phyloP scores from a whole-genome alignment of 176 grass and related monocot genomes.

The Melocanna baccifera region DNA sequence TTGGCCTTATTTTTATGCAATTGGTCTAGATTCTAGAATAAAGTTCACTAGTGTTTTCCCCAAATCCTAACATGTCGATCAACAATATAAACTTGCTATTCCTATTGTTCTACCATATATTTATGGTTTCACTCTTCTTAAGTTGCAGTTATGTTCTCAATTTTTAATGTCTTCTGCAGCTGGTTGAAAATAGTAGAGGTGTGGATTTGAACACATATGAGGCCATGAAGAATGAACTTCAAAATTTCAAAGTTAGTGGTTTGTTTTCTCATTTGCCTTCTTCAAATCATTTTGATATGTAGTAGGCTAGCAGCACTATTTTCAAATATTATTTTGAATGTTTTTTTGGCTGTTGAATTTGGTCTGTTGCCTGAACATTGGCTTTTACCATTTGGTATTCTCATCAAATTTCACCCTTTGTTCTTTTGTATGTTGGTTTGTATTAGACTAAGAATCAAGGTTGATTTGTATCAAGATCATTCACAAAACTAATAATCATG shows the following conservation, averaged over 20 bases:
- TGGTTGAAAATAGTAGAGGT: slow-evolving; percentile 73
- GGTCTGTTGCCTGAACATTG: neutral
- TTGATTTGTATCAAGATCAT: neutral
- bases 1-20: neutral
- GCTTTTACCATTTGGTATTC: neutral
- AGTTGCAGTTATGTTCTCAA: slow-evolving; percentile 3
- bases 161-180: slow-evolving; percentile 45
- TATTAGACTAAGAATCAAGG: neutral
- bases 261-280: slow-evolving; percentile 1
- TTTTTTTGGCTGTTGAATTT: neutral
- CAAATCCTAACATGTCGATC: neutral
- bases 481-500: neutral
- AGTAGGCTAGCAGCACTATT: slow-evolving; percentile 10
- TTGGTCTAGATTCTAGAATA: neutral
- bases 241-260: slow-evolving; percentile 65
- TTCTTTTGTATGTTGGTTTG: neutral
- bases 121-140: slow-evolving; percentile 10
- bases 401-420: neutral
- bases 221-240: slow-evolving; percentile 73
- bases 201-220: slow-evolving; percentile 73
- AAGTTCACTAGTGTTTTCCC: neutral
- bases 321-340: neutral
- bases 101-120: neutral
- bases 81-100: neutral
- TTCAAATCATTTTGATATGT: neutral